Percentiles rank a stretch among this genome's conserved stretches.
Evolutionary conservation across 495 filamentous ascomycete genomes (phyloP).

Genomic region (Annulohypoxylon moriforme): DNA sequence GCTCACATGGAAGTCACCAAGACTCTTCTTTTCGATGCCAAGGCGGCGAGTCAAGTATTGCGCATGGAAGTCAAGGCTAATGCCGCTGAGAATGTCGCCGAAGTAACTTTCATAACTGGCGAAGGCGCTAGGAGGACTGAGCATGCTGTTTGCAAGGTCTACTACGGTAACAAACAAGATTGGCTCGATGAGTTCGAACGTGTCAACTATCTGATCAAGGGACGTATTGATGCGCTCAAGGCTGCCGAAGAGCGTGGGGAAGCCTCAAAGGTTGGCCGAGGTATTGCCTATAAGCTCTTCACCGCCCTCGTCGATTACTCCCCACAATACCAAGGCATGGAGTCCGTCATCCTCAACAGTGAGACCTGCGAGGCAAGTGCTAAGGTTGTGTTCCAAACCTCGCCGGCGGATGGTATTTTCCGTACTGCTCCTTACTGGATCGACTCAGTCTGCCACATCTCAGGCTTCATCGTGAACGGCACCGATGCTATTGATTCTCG

Average conservation of each 20-base stretch:
- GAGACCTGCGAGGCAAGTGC: constrained; percentile 77
- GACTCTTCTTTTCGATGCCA: constrained; percentile 71
- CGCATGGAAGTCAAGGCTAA: constrained; percentile 57
- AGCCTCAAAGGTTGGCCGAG: constrained; percentile 70
- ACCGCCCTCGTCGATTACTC: constrained; percentile 76
- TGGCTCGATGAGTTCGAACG: constrained; percentile 67
- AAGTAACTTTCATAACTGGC: constrained; percentile 55
- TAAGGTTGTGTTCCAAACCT: constrained; percentile 72
- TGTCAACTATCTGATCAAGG: constrained; percentile 65
- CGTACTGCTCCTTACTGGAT: constrained; percentile 78
- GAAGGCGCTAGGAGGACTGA: constrained; percentile 57
- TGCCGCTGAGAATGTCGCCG: constrained; percentile 51
- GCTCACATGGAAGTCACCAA: constrained; percentile 75
- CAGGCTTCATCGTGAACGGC: constrained; percentile 84
- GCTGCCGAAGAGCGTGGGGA: constrained; percentile 61
- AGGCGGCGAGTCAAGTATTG: constrained; percentile 63
- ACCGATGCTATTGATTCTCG: constrained; percentile 77
- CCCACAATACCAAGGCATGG: constrained; percentile 74
- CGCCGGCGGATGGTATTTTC: constrained; percentile 69
- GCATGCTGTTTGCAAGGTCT: constrained; percentile 65
- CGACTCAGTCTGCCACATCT: constrained; percentile 73
- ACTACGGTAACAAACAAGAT: constrained; percentile 56
- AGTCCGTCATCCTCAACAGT: constrained; percentile 81
- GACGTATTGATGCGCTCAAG: constrained; percentile 62
- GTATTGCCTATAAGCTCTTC: constrained; percentile 84